A percentile compares a stretch with the other conserved stretches of the same genome.
These are phyloP conservation scores for Parascedosporium putredinis DNA, from an alignment of 2,329 filamentous ascomycete genomes.

Conservation along the genomic window DNA sequence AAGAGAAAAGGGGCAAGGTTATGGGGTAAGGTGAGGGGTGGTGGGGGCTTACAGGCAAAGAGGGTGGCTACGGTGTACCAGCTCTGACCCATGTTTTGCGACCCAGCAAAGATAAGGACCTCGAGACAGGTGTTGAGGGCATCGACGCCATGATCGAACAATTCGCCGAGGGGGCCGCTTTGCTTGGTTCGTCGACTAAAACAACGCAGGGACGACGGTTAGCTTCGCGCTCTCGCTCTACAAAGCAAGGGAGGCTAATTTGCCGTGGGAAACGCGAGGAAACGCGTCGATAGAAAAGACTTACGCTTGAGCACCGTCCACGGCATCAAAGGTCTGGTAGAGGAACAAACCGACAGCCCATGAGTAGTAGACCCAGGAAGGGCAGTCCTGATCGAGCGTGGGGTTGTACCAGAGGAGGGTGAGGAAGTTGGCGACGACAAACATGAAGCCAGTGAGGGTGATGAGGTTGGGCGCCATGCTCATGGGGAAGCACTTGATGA, in stretches of 20 bases:
- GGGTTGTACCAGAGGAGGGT: constrained; percentile 95
- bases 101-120: constrained; percentile 80
- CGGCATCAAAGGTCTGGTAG: constrained; percentile 97
- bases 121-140: constrained; percentile 94
- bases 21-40: background rate
- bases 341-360: constrained; percentile 86
- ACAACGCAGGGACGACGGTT: background rate
- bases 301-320: constrained; percentile 87
- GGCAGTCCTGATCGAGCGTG: constrained; percentile 86
- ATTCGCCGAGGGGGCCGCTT: constrained; percentile 85
- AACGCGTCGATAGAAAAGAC: constrained; percentile 25
- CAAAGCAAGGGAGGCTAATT: too few species aligned
- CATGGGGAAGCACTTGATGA: constrained; percentile 91
- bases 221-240: background rate
- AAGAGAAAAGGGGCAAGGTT: too few species aligned
- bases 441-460: constrained; percentile 80
- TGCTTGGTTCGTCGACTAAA: constrained; percentile 73
- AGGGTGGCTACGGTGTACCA: constrained; percentile 80
- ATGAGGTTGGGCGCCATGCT: constrained; percentile 87
- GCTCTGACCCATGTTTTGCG: constrained; percentile 85
- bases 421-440: constrained; percentile 80
- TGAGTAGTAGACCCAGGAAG: constrained; percentile 85
- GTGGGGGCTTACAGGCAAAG: constrained; percentile 58
- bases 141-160: constrained; percentile 97
- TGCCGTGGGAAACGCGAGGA: too few species aligned